Conservation (phyloP, 768 basidiomycete genomes). For the Rhizopogon salebrosus region DNA sequence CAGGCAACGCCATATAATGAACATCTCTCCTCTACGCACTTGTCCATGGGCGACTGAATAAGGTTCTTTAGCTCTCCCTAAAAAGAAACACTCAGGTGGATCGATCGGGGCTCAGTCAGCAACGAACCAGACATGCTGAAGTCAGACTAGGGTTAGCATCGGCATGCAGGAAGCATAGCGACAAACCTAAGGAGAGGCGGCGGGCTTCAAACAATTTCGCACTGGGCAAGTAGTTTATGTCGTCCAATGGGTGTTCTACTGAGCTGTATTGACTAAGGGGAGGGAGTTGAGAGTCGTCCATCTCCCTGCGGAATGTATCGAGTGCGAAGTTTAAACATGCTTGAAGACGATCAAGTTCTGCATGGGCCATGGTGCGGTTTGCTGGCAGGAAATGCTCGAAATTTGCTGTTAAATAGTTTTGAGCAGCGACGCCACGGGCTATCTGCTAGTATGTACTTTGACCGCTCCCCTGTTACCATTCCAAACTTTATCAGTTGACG, state of each 20-base stretch:
- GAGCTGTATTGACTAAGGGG: background rate
- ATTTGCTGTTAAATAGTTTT: too few species aligned
- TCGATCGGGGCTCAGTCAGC: background rate
- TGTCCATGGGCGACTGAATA: constrained; percentile 2
- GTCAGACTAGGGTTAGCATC: too few species aligned
- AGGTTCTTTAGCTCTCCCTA: constrained; percentile 2
- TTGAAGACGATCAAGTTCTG: background rate
- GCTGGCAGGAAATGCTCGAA: background rate
- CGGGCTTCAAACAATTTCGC: background rate
- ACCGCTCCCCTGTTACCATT: too few species aligned
- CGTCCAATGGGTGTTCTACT: constrained; percentile 1
- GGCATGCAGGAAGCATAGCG: background rate
- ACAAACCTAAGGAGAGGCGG: background rate
- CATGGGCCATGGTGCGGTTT: background rate
- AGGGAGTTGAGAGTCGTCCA: background rate
- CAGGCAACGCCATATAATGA: constrained; percentile 13
- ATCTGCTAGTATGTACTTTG: too few species aligned
- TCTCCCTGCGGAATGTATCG: background rate
- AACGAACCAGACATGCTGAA: background rate
- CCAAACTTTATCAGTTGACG: too few species aligned
- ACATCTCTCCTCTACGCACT: background rate
- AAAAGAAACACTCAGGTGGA: background rate
- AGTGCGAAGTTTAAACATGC: background rate
- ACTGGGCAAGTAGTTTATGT: background rate
- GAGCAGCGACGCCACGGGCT: too few species aligned